phyloP scores from a whole-genome alignment of 2,329 filamentous ascomycete genomes.

The Paramyrothecium roridum region DNA sequence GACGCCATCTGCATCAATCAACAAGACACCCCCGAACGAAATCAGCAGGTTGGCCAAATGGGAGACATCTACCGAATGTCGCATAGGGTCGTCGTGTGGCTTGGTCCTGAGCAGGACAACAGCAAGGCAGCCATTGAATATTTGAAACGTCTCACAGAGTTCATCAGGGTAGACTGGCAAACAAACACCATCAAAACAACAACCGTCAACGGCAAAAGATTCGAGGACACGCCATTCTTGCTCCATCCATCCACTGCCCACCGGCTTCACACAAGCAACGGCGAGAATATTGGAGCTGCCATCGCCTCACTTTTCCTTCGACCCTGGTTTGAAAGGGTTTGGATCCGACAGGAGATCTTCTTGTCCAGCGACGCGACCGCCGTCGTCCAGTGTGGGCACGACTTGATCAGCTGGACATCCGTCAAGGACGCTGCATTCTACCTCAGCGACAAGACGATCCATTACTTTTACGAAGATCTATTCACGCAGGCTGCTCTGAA shows the following conservation, averaged over 20 bases:
- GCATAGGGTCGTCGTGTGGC: not conserved
- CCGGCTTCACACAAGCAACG: not conserved
- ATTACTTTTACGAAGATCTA: too few species aligned
- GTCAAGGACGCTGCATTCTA: too few species aligned
- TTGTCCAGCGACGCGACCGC: too few species aligned
- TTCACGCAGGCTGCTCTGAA: too few species aligned
- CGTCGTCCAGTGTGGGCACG: too few species aligned
- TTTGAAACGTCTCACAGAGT: not conserved
- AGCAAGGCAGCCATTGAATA: not conserved
- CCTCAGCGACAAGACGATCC: too few species aligned
- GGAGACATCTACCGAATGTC: not conserved
- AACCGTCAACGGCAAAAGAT: too few species aligned
- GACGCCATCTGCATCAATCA: not conserved
- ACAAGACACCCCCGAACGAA: not conserved
- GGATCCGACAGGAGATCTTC: not conserved
- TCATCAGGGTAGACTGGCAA: too few species aligned
- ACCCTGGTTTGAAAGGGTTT: not conserved
- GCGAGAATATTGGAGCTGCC: not conserved
- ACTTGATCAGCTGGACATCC: too few species aligned
- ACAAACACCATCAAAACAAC: too few species aligned
- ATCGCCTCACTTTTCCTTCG: not conserved
- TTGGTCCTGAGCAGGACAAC: not conserved
- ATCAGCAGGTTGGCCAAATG: not conserved
- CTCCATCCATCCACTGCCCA: too few species aligned
- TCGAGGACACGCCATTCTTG: too few species aligned